A percentile compares a stretch with the other conserved stretches of the same genome.
Conservation (phyloP, 257 asterid species). For the Euphrasia confusa region DNA sequence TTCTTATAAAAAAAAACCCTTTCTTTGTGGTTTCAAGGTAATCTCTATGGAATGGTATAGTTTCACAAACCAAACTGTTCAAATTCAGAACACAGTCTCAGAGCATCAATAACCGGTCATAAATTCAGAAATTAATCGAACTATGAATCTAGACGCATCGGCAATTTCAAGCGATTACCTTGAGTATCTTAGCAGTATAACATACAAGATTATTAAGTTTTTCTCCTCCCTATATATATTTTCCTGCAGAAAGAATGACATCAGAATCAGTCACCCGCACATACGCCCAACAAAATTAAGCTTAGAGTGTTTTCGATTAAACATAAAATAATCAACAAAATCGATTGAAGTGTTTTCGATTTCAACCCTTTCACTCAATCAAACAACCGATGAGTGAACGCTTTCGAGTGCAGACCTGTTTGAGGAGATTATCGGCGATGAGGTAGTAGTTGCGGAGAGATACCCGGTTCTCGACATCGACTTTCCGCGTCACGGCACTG, state of each 20-base stretch:
- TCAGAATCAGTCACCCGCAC: constrained; percentile 5
- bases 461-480: constrained; percentile 74
- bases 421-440: constrained; percentile 84
- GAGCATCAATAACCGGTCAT: constrained; percentile 14
- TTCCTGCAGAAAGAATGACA: constrained; percentile 42
- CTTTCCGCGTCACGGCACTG: constrained; percentile 35
- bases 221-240: constrained; percentile 71
- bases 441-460: constrained; percentile 82
- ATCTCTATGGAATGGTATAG: constrained; percentile 77
- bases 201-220: constrained; percentile 65
- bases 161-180: constrained; percentile 41
- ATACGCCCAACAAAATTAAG: constrained; percentile 12
- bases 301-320: neutral
- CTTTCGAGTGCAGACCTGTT: constrained; percentile 48
- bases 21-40: constrained; percentile 47
- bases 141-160: constrained; percentile 2
- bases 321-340: constrained; percentile 7
- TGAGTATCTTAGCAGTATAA: constrained; percentile 68
- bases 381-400: neutral
- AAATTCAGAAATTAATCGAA: constrained; percentile 15
- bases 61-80: constrained; percentile 84
- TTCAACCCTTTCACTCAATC: neutral
- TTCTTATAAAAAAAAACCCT: constrained; percentile 38
- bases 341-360: neutral
- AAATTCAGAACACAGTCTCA: constrained; percentile 25